Percentiles rank a stretch among this genome's conserved stretches.
phyloP scores from a whole-genome alignment of 1,284 basidiomycete species.

The Bondarzewia mesenterica region DNA sequence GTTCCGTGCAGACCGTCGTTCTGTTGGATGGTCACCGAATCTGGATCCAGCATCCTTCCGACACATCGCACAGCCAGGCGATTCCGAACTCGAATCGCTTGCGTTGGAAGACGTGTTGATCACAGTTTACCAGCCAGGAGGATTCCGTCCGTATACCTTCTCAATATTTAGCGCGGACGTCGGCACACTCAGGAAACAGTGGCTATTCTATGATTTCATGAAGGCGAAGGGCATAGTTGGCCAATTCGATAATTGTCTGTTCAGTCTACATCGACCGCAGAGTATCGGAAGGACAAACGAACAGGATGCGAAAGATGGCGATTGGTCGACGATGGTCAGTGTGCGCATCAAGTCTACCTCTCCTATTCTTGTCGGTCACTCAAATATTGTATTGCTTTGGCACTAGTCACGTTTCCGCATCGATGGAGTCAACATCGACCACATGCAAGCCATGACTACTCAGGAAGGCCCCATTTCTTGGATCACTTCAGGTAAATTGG shows the following conservation, averaged over 20 bases:
- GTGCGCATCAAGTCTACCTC: no score
- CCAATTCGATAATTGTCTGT: slow-evolving; percentile 96
- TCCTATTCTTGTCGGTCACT: background rate
- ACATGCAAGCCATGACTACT: slow-evolving; percentile 81
- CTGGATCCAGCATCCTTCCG: slow-evolving; percentile 78
- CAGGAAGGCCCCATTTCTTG: slow-evolving; percentile 90
- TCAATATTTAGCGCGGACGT: slow-evolving; percentile 96
- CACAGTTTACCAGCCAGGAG: slow-evolving; percentile 90
- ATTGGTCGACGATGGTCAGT: slow-evolving; percentile 85
- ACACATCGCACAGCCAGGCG: slow-evolving; percentile 66
- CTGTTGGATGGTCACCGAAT: slow-evolving; percentile 81
- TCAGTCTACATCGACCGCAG: slow-evolving; percentile 95
- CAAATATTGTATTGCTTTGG: no score
- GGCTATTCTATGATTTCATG: slow-evolving; percentile 92
- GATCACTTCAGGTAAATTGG: slow-evolving; percentile 95
- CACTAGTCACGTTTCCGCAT: slow-evolving; percentile 93
- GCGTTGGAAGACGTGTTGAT: slow-evolving; percentile 90
- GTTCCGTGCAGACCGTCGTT: slow-evolving; percentile 68
- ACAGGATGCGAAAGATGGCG: slow-evolving; percentile 71
- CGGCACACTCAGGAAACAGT: slow-evolving; percentile 81
- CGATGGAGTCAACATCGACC: slow-evolving; percentile 95
- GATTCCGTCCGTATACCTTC: slow-evolving; percentile 90
- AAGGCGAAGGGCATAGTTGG: slow-evolving; percentile 93
- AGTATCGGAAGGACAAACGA: slow-evolving; percentile 88
- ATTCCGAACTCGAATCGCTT: slow-evolving; percentile 89